Conservation (phyloP, 2,329 filamentous ascomycete species). For the Ophiocordyceps polyrhachis-furcata region DNA sequence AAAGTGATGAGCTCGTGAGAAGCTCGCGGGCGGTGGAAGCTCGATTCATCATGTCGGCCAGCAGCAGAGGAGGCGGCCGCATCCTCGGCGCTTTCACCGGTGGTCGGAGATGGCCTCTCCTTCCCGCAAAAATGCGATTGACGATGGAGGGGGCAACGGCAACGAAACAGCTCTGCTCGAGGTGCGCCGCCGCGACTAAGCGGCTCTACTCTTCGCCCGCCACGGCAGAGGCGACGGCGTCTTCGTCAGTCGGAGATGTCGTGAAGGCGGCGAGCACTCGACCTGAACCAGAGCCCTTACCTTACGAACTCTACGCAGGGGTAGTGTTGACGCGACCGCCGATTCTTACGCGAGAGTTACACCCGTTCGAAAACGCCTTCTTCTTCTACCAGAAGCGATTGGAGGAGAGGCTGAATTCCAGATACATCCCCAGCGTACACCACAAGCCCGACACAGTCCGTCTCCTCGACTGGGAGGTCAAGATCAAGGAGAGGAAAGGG, state of each 20-base stretch:
- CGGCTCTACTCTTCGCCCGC: constrained; percentile 14
- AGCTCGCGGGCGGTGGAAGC: constrained; percentile 3
- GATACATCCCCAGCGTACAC: constrained; percentile 85
- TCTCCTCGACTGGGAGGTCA: constrained; percentile 79
- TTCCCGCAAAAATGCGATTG: background rate
- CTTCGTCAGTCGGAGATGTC: background rate
- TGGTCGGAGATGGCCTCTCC: constrained; percentile 9
- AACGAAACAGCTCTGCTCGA: background rate
- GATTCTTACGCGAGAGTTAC: constrained; percentile 64
- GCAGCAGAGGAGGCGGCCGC: constrained; percentile 36
- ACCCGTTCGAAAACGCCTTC: constrained; percentile 78
- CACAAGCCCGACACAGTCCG: constrained; percentile 78
- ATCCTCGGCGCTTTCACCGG: constrained; percentile 30
- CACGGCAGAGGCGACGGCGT: background rate
- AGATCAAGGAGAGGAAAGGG: constrained; percentile 52
- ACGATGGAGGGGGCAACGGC: background rate
- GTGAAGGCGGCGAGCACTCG: too few relatives aligned
- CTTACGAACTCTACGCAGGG: constrained; percentile 38
- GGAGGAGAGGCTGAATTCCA: constrained; percentile 75
- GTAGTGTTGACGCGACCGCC: constrained; percentile 79
- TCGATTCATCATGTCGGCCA: constrained; percentile 26
- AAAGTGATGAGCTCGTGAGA: background rate
- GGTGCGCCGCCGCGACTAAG: constrained; percentile 7
- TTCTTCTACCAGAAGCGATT: constrained; percentile 96
- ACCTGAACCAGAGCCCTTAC: background rate